Evolutionary conservation across 2,329 filamentous ascomycete species (phyloP).

Genomic region (Coniochaeta sp.): DNA sequence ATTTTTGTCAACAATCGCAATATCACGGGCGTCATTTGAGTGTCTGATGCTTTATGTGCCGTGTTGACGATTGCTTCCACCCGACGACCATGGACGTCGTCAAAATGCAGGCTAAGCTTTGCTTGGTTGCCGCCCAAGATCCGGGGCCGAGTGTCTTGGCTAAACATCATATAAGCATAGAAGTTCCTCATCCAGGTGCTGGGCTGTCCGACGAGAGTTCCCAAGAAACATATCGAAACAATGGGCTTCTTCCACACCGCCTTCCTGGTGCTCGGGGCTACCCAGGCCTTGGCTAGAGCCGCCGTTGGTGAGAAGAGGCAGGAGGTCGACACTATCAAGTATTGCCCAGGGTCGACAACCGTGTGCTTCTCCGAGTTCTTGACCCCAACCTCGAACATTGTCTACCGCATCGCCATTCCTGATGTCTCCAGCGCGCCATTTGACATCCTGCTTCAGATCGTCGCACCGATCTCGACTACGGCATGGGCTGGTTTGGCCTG

Average conservation of each 20-base stretch:
- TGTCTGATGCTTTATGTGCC: not conserved
- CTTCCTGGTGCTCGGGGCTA: not conserved
- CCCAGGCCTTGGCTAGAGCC: not conserved
- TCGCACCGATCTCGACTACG: slow-evolving; percentile 22
- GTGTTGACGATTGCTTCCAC: not conserved
- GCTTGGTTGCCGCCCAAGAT: not conserved
- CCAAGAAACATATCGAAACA: not conserved
- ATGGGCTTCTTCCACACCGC: not conserved
- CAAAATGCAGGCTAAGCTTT: not conserved
- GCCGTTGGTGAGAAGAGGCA: not conserved
- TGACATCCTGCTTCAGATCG: slow-evolving; percentile 27
- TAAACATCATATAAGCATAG: not conserved
- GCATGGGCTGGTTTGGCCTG: slow-evolving; percentile 31
- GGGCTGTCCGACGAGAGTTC: not conserved
- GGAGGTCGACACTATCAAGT: slow-evolving; percentile 8
- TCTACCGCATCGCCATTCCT: slow-evolving; percentile 22
- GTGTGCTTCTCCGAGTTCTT: slow-evolving; percentile 20
- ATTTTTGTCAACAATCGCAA: not conserved
- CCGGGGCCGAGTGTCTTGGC: not conserved
- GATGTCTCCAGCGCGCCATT: slow-evolving; percentile 21
- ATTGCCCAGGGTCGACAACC: slow-evolving; percentile 13
- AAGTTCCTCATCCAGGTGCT: not conserved
- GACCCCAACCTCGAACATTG: slow-evolving; percentile 11
- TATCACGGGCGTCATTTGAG: not conserved
- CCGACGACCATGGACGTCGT: not conserved